Base-by-base conservation (phyloP, 805 yeast genomes). In the Suhomyces prunicola region DNA sequence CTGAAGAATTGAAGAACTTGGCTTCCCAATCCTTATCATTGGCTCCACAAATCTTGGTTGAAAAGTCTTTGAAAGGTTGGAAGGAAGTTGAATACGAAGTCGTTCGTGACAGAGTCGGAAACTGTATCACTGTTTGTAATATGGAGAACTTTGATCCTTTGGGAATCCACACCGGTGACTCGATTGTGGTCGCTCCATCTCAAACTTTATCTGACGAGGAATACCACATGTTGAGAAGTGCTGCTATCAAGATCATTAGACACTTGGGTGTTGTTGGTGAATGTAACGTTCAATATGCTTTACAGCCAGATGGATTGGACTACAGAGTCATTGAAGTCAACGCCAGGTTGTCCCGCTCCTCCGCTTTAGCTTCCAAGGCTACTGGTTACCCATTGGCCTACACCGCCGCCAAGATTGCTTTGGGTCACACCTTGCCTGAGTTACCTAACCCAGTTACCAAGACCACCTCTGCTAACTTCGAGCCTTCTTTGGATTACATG, bases 101-200 rank as follows among this genome's bases (percentile, higher is more conserved):
- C 59, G 98, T 93, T 53, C 87, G 99, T 69, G 99, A 93, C 77
- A 83, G 94, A 59, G 94, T 88, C 52, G 97, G 87, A 61, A 93
- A 93, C 82, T 93, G 99, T 82, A 93, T 93, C 70, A 93, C 99
- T 44, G 99, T 93, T 50, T 93, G 99, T 81, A 93, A 93, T 75
- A 93, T 93, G 99, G 99, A 93, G 77, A 93, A 93, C 79, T 93
- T 93, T 63, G 99, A 93, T 74, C 99, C 99, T 44, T 83, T 93
- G 62, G 99, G 99, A 63, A 88, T 93, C 65, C 99, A 93, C 76
- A 93, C 99, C 52, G 99, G 99, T 78, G 99, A 93, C 72, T 94
- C 99, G 42, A 94, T 93, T 64, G 99, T 93, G 48, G 97, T 94
- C 67, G 99, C 99, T 51, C 99, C 99, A 48, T 91, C 97, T 44